These are phyloP conservation scores for Claviceps arundinis DNA, from an alignment of 2,329 filamentous ascomycete genomes.

Conservation along the genomic window DNA sequence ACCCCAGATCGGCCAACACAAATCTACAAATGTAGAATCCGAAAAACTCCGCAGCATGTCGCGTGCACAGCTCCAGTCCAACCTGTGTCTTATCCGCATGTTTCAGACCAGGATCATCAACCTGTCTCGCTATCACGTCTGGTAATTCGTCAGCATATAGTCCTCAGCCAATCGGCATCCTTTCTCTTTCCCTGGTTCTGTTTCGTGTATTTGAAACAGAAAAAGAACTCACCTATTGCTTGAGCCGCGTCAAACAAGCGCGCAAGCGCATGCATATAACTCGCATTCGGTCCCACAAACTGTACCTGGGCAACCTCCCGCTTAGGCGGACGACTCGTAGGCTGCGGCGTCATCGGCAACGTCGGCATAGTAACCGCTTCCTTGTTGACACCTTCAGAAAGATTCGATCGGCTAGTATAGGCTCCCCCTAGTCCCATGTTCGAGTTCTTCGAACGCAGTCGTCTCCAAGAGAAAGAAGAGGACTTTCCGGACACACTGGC, in stretches of 20 bases:
- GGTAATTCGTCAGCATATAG: constrained; percentile 1
- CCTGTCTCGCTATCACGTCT: constrained; percentile 94
- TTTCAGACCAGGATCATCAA: constrained; percentile 84
- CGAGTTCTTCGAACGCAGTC: constrained; percentile 81
- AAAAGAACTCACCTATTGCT: constrained; percentile 54
- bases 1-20: constrained; percentile 68
- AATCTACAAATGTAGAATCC: constrained; percentile 94
- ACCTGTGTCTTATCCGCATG: constrained; percentile 91
- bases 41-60: constrained; percentile 95
- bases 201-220: neutral
- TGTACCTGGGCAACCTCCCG: constrained; percentile 54
- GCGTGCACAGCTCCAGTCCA: constrained; percentile 81
- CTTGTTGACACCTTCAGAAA: constrained; percentile 13
- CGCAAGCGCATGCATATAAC: constrained; percentile 85
- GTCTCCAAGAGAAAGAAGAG: constrained; percentile 69
- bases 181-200: neutral
- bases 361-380: constrained; percentile 47
- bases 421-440: constrained; percentile 42
- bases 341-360: constrained; percentile 60
- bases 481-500: constrained; percentile 55
- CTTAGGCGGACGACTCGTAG: constrained; percentile 55
- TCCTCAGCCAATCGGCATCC: neutral
- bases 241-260: constrained; percentile 88
- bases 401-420: constrained; percentile 24
- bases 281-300: constrained; percentile 72